Percentiles rank a stretch among this genome's conserved stretches.
Evolutionary conservation across 176 grass and related monocot species (phyloP).

Genomic region (Poa annua): DNA sequence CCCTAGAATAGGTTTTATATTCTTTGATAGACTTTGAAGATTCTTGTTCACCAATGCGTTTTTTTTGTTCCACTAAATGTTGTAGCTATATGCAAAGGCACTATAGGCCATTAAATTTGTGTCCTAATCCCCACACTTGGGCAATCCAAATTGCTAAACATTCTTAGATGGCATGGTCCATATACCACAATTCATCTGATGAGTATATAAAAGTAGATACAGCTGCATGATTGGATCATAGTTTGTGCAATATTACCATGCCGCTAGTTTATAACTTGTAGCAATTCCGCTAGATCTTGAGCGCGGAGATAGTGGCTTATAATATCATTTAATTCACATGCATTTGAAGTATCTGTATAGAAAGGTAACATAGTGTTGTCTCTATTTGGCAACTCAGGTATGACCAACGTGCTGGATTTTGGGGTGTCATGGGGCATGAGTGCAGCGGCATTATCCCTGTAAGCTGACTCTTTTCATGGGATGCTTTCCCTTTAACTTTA

Average conservation of each 20-base stretch:
- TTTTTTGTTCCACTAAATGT: conserved; percentile 15
- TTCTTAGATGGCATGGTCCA: not conserved
- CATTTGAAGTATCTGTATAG: conserved; percentile 14
- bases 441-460: conserved; percentile 95
- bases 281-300: not conserved
- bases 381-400: conserved; percentile 61
- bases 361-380: conserved; percentile 30
- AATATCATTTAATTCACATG: not conserved
- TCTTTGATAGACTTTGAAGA: conserved; percentile 2
- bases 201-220: not conserved
- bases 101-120: not conserved
- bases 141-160: not conserved
- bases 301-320: not conserved
- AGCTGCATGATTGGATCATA: not conserved
- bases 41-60: not conserved
- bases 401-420: conserved; percentile 94
- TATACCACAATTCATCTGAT: not conserved
- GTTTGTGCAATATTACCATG: not conserved
- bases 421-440: conserved; percentile 78
- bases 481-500: not conserved
- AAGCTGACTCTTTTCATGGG: conserved; percentile 41
- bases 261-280: not conserved
- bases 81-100: not conserved
- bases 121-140: not conserved
- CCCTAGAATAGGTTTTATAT: not conserved